Conservation (phyloP, 2,329 filamentous ascomycete genomes). For the Tolypocladium sp. region DNA sequence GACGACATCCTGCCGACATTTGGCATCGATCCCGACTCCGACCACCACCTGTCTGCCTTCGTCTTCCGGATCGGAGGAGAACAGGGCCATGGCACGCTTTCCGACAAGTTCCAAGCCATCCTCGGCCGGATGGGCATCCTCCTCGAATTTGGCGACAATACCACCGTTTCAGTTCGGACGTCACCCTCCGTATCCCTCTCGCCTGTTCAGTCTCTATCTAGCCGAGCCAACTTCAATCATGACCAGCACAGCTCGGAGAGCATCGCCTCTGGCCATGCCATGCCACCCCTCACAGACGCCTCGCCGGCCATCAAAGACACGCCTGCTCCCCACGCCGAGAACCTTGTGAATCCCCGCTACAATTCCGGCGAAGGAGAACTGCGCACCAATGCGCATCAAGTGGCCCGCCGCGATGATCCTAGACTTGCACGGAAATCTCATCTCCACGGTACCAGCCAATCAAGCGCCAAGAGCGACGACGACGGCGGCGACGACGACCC, state of each 20-base stretch:
- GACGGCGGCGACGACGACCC: not conserved
- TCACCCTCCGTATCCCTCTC: conserved; percentile 15
- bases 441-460: not conserved
- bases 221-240: conserved; percentile 8
- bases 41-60: conserved; percentile 67
- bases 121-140: conserved; percentile 62
- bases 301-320: not conserved
- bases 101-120: conserved; percentile 61
- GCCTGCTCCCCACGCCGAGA: not conserved
- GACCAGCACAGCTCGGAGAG: not conserved
- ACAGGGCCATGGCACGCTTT: conserved; percentile 46
- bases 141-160: conserved; percentile 47
- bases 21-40: conserved; percentile 62
- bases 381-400: not conserved
- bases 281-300: not conserved
- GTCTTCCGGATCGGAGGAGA: conserved; percentile 70
- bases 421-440: not conserved
- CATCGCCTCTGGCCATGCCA: not conserved
- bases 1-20: conserved; percentile 63
- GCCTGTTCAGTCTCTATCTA: conserved; percentile 8
- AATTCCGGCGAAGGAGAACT: not conserved
- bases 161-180: conserved; percentile 12
- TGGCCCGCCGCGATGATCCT: not conserved
- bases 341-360: too few species aligned
- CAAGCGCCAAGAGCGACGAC: not conserved